Evolutionary conservation across 2,329 filamentous ascomycete genomes (phyloP), one percentile per base, ranked within the genome.

Genomic region (Fusarium bactridioides): DNA sequence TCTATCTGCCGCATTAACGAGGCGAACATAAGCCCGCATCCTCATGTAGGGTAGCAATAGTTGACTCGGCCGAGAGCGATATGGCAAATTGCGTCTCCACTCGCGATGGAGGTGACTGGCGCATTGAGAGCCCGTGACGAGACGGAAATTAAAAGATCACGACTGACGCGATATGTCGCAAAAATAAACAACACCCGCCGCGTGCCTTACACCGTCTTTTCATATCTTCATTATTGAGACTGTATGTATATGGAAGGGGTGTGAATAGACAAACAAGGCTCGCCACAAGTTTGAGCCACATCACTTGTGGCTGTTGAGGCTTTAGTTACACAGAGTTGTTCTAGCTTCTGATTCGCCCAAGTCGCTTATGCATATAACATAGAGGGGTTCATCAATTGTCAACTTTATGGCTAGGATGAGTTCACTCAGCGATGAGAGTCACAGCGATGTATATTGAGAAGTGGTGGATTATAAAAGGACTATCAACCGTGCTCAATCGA

Each of bases 191-290:
- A 63, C 55, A 69, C 31, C 31, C 31, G 13, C 33, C 43, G 37
- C 57, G 43, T 27, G 33, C 41, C 40, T 54, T 43, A 73, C 70
- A 73, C 67, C 67, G 70, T 73, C 62, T 73, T 73, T 74, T 73
- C 70, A 72, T 55, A 59, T 44, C 21, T 68, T 63, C 19, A 33
- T 21, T 43, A 18, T 65, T 25, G 50, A 47, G 61, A 55, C 33
- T 50, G 3, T 15, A 12, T 16, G 3, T 15, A 25, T 16, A 47
- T 61, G 57, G 58, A 40, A 66, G 64, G 69, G 40, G 60, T 38
- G 53, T 59, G 19, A 16, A 27, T 7, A 23, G 29, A 31, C 4
- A 37, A 23, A 29, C 7, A 41, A 31, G 16, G 40, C 25, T 61
- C 57, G 54, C 70, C 70, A 70, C 61, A 40, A 10, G 12, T 31